Conservation (phyloP, 257 asterid species). For the Solanum pimpinellifolium region DNA sequence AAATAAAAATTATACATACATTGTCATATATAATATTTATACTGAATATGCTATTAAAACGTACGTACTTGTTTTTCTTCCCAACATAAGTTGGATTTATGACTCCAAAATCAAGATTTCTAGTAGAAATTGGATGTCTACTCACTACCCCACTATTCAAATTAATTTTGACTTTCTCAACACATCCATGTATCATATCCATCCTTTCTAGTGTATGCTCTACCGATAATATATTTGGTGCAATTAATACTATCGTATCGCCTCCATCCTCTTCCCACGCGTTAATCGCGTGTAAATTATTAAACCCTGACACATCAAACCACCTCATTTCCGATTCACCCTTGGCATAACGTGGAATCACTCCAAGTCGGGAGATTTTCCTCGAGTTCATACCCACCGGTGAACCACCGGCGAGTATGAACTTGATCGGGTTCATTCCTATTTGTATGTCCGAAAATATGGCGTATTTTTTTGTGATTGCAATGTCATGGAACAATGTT, state of each 20-base stretch:
- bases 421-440: constrained; percentile 40
- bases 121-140: constrained; percentile 46
- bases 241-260: constrained; percentile 43
- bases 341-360: constrained; percentile 46
- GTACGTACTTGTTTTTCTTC: constrained; percentile 39
- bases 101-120: constrained; percentile 58
- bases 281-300: constrained; percentile 36
- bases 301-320: constrained; percentile 55
- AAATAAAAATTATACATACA: background rate
- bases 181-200: constrained; percentile 61
- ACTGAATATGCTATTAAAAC: too few species aligned
- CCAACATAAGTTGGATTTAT: constrained; percentile 47
- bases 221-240: constrained; percentile 45
- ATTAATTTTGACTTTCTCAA: constrained; percentile 52
- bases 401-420: constrained; percentile 35
- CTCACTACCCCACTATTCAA: constrained; percentile 30
- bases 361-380: constrained; percentile 53
- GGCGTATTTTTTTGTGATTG: constrained; percentile 50
- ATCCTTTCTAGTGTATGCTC: constrained; percentile 51
- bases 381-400: constrained; percentile 33
- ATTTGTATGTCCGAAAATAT: constrained; percentile 54
- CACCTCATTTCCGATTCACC: constrained; percentile 51
- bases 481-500: constrained; percentile 60
- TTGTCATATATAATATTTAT: too few species aligned
- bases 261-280: constrained; percentile 79